phyloP scores from a whole-genome alignment of 768 basidiomycete species.

The Phlebiopsis gigantea region DNA sequence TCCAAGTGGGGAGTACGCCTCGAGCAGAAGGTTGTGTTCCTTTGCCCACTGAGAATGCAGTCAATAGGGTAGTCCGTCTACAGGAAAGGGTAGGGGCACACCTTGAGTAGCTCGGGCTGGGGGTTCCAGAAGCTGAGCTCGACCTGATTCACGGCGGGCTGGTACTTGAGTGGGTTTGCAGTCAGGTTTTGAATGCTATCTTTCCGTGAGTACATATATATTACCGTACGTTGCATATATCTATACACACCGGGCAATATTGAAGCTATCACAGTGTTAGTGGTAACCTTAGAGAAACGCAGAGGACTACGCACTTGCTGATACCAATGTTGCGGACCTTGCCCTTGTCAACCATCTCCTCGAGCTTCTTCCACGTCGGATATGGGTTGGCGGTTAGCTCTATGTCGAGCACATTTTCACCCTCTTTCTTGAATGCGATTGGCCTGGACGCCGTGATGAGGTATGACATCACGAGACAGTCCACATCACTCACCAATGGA shows the following conservation, averaged over 20 bases:
- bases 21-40: constrained; percentile 50
- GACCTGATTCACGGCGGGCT: constrained; percentile 72
- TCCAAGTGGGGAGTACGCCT: constrained; percentile 77
- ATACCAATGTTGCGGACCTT: constrained; percentile 77
- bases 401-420: constrained; percentile 38
- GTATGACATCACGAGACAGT: too few species aligned
- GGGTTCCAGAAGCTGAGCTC: constrained; percentile 77
- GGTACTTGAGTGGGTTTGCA: constrained; percentile 52
- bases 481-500: constrained; percentile 77
- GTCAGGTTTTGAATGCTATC: constrained; percentile 55
- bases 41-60: constrained; percentile 52
- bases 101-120: constrained; percentile 70
- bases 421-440: constrained; percentile 57
- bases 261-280: constrained; percentile 40
- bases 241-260: constrained; percentile 38
- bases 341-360: constrained; percentile 71
- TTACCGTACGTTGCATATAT: not conserved
- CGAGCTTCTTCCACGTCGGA: constrained; percentile 77
- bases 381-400: constrained; percentile 65
- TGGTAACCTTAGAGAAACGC: not conserved
- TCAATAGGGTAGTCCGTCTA: not conserved
- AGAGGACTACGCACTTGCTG: constrained; percentile 54
- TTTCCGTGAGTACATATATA: not conserved
- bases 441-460: constrained; percentile 54
- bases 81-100: constrained; percentile 17